Conservation (phyloP, 129 eudicot species). For the Calendula officinalis region DNA sequence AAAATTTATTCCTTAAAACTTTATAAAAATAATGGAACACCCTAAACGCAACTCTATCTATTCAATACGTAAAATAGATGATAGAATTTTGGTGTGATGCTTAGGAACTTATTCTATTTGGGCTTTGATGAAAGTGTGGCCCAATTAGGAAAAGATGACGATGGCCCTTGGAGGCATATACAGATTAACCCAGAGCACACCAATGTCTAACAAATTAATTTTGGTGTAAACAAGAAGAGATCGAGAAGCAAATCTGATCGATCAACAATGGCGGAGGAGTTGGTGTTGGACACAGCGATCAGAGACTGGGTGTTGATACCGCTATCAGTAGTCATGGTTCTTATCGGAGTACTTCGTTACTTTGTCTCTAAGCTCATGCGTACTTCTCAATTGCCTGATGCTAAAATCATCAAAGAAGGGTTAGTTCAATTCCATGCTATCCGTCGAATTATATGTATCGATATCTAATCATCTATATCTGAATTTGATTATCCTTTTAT, state of each 20-base stretch:
- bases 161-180: too few relatives aligned
- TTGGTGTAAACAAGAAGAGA: background rate
- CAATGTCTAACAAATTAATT: too few relatives aligned
- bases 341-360: slow-evolving; percentile 83
- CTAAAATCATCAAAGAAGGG: slow-evolving; percentile 93
- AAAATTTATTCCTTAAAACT: too few relatives aligned
- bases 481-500: slow-evolving; percentile 2
- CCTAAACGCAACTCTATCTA: too few relatives aligned
- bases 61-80: too few relatives aligned
- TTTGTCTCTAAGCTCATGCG: slow-evolving; percentile 92
- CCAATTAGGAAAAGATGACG: too few relatives aligned
- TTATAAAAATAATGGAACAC: too few relatives aligned
- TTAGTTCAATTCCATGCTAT: background rate
- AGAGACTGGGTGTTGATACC: slow-evolving; percentile 94
- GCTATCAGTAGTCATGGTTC: slow-evolving; percentile 84
- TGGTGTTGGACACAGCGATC: slow-evolving; percentile 88
- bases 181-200: too few relatives aligned
- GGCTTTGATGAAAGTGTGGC: too few relatives aligned
- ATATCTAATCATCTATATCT: background rate
- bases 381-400: slow-evolving; percentile 63
- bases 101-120: too few relatives aligned
- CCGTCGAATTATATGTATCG: background rate
- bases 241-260: slow-evolving; percentile 11
- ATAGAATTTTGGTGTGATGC: too few relatives aligned
- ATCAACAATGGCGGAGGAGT: slow-evolving; percentile 75